These are phyloP conservation scores for Amyloporia xantha DNA, from an alignment of 768 basidiomycete genomes.

Conservation along the genomic window DNA sequence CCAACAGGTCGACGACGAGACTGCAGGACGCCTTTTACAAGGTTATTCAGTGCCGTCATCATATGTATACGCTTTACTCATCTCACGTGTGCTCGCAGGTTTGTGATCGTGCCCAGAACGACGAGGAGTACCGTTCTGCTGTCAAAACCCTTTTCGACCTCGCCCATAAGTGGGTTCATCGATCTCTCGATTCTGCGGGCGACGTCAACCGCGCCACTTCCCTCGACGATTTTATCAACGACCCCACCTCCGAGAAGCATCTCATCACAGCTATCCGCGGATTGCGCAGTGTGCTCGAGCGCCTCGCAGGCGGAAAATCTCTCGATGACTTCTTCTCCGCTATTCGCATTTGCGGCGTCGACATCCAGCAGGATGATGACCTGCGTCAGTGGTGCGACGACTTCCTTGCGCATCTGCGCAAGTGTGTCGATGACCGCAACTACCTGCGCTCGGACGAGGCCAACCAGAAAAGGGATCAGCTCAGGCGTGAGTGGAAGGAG, in stretches of 20 bases:
- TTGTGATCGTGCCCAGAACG: constrained; percentile 56
- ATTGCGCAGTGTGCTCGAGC: constrained; percentile 39
- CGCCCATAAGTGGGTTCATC: constrained; percentile 50
- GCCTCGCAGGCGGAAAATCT: constrained; percentile 42
- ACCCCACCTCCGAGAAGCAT: constrained; percentile 59
- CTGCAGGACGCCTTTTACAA: constrained; percentile 48
- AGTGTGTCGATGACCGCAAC: constrained; percentile 41
- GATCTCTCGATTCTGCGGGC: constrained; percentile 42
- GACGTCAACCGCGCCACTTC: constrained; percentile 37
- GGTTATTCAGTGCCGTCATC: constrained; percentile 28
- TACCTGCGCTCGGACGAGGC: constrained; percentile 48
- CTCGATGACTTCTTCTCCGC: constrained; percentile 42
- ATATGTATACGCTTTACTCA: neutral
- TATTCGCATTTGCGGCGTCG: constrained; percentile 36
- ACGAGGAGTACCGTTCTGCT: constrained; percentile 50
- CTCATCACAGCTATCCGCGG: constrained; percentile 43
- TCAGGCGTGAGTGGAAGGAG: constrained; percentile 44
- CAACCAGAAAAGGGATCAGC: constrained; percentile 31
- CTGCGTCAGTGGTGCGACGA: constrained; percentile 51
- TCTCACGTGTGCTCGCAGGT: constrained; percentile 33
- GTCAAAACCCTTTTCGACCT: constrained; percentile 52
- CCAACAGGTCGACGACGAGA: constrained; percentile 34
- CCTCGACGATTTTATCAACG: constrained; percentile 50
- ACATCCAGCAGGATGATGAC: constrained; percentile 47
- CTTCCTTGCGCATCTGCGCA: constrained; percentile 40